These are phyloP conservation scores for Lipomyces spencermartinsiae DNA, from an alignment of 805 yeast genomes.

Conservation along the genomic window DNA sequence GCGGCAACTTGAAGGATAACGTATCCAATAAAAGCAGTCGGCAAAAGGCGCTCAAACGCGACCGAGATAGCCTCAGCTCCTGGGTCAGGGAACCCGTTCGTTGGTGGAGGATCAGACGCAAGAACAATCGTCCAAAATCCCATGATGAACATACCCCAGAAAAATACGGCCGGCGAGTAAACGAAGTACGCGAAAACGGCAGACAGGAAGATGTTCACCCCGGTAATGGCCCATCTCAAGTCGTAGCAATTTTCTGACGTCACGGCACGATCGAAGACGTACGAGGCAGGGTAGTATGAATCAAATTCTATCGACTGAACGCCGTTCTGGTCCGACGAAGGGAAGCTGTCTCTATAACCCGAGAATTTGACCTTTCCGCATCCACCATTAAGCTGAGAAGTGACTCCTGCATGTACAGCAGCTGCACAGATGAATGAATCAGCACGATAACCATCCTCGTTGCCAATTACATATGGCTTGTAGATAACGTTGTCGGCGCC, in stretches of 20 bases:
- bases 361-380: conserved; percentile 67
- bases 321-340: conserved; percentile 57
- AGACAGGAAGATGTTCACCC: conserved; percentile 67
- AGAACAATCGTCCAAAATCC: conserved; percentile 86
- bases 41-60: conserved; percentile 76
- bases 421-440: conserved; percentile 92
- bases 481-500: conserved; percentile 74
- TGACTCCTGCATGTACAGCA: conserved; percentile 82
- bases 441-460: conserved; percentile 74
- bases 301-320: conserved; percentile 63
- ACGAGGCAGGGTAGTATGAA: conserved; percentile 79
- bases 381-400: conserved; percentile 79
- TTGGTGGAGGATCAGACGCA: conserved; percentile 80
- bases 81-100: conserved; percentile 59
- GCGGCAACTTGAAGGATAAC: conserved; percentile 65
- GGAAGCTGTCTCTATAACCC: conserved; percentile 61
- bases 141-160: conserved; percentile 64
- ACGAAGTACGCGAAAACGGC: conserved; percentile 51
- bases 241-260: conserved; percentile 66
- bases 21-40: conserved; percentile 71
- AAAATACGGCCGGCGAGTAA: conserved; percentile 61
- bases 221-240: conserved; percentile 63
- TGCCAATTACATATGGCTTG: conserved; percentile 76
- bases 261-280: conserved; percentile 56
- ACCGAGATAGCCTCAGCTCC: conserved; percentile 69